These are phyloP conservation scores for Leishmania arabica DNA, from an alignment of 208 protist species.

Conservation along the genomic window DNA sequence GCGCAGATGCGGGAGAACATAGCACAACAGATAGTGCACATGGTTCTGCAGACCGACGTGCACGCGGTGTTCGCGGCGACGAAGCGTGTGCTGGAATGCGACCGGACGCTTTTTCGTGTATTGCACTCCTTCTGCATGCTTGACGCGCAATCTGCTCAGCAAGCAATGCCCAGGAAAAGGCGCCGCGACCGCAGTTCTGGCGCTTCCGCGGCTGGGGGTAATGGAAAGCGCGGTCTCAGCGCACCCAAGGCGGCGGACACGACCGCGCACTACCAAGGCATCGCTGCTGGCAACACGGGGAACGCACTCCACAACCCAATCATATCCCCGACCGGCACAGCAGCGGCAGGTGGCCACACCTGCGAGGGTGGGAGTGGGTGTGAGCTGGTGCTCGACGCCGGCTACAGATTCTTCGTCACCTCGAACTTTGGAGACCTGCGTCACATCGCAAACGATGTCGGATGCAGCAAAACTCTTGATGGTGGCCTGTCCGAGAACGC, in stretches of 20 bases:
- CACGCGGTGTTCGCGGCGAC: slow-evolving; percentile 24
- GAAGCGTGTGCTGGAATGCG: slow-evolving; percentile 29
- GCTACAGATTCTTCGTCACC: slow-evolving; percentile 29
- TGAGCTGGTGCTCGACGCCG: slow-evolving; percentile 19
- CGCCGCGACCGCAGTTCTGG: background rate
- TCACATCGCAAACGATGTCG: slow-evolving; percentile 18
- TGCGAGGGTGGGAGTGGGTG: background rate
- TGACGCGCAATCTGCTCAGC: slow-evolving; percentile 5
- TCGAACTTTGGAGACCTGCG: slow-evolving; percentile 32
- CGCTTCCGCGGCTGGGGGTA: background rate
- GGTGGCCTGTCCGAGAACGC: slow-evolving; percentile 1
- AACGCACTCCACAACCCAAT: too few relatives aligned
- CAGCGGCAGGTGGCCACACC: background rate
- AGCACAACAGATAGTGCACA: slow-evolving; percentile 28
- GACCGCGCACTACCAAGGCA: slow-evolving; percentile 9
- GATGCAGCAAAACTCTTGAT: background rate
- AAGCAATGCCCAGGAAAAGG: background rate
- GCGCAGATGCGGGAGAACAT: slow-evolving; percentile 28
- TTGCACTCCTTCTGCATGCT: slow-evolving; percentile 34
- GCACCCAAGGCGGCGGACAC: slow-evolving; percentile 3
- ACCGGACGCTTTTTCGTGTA: slow-evolving; percentile 32
- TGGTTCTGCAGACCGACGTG: slow-evolving; percentile 34
- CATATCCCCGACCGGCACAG: background rate
- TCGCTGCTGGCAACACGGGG: background rate
- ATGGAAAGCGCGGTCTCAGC: background rate